Evolutionary conservation across 2,329 filamentous ascomycete genomes (phyloP).

Genomic region (Diaporthe aspalathi): DNA sequence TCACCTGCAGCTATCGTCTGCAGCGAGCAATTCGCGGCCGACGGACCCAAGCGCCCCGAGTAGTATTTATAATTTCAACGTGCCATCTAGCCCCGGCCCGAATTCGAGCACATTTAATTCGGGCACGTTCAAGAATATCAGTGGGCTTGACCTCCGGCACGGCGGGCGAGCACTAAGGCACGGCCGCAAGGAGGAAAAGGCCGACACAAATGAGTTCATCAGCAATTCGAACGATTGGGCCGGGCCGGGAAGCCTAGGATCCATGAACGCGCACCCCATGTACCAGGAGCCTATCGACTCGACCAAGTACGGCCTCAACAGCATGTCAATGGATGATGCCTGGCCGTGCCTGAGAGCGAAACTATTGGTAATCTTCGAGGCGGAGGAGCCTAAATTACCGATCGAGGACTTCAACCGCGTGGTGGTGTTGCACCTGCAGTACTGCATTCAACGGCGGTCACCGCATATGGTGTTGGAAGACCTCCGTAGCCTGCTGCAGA

Average conservation of each 20-base stretch:
- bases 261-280: conserved; percentile 56
- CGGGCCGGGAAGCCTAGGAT: conserved; percentile 63
- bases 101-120: conserved; percentile 63
- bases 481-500: conserved; percentile 77
- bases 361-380: conserved; percentile 82
- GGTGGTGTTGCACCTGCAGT: conserved; percentile 82
- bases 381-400: conserved; percentile 81
- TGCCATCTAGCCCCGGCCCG: conserved; percentile 77
- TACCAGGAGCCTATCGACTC: conserved; percentile 67
- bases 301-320: conserved; percentile 72
- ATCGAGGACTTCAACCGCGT: conserved; percentile 87
- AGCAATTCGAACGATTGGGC: conserved; percentile 62
- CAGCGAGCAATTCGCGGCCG: conserved; percentile 79
- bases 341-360: conserved; percentile 85
- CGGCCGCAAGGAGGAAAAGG: conserved; percentile 81
- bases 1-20: conserved; percentile 78
- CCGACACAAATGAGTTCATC: conserved; percentile 63
- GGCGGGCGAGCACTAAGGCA: conserved; percentile 81
- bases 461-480: conserved; percentile 81
- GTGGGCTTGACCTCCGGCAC: conserved; percentile 81
- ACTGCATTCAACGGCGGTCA: conserved; percentile 78
- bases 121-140: conserved; percentile 83
- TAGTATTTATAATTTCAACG: conserved; percentile 82
- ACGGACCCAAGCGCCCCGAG: conserved; percentile 80
- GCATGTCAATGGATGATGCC: conserved; percentile 80